Evolutionary conservation across 1,284 basidiomycete genomes (phyloP).

Genomic region (Stygiomarasmius scandens): DNA sequence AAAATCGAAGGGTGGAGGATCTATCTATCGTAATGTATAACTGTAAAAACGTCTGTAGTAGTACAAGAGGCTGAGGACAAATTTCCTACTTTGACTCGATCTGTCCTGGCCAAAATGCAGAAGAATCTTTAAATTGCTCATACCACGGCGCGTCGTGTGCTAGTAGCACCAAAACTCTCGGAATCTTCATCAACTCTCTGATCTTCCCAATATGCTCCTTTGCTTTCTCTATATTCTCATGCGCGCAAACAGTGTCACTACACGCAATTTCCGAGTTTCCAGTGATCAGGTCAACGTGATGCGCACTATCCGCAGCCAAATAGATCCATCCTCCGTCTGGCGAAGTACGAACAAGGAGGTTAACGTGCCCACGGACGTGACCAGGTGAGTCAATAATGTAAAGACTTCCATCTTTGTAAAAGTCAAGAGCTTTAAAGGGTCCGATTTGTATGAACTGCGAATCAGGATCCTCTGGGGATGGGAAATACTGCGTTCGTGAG

Average conservation of each 20-base stretch:
- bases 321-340: slow-evolving; percentile 59
- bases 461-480: slow-evolving; percentile 9
- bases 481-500: slow-evolving; percentile 43
- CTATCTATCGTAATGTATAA: too few relatives aligned
- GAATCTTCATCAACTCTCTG: slow-evolving; percentile 34
- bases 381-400: slow-evolving; percentile 61
- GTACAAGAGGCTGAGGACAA: too few relatives aligned
- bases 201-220: slow-evolving; percentile 45
- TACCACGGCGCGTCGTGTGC: slow-evolving; percentile 60
- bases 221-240: slow-evolving; percentile 45
- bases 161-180: slow-evolving; percentile 48
- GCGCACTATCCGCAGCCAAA: slow-evolving; percentile 57
- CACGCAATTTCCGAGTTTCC: slow-evolving; percentile 46
- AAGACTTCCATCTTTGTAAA: slow-evolving; percentile 58
- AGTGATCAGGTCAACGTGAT: slow-evolving; percentile 53
- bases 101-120: slow-evolving; percentile 46
- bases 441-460: slow-evolving; percentile 39
- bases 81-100: slow-evolving; percentile 29
- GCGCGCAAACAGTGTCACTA: slow-evolving; percentile 36
- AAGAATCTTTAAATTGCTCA: slow-evolving; percentile 41
- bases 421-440: slow-evolving; percentile 57
- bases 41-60: too few relatives aligned
- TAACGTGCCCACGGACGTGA: slow-evolving; percentile 56
- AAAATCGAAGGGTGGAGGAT: too few relatives aligned
- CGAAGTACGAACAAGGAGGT: slow-evolving; percentile 57